Evolutionary conservation across 2,329 filamentous ascomycete genomes (phyloP).

Genomic region (Trichophyton equinum): DNA sequence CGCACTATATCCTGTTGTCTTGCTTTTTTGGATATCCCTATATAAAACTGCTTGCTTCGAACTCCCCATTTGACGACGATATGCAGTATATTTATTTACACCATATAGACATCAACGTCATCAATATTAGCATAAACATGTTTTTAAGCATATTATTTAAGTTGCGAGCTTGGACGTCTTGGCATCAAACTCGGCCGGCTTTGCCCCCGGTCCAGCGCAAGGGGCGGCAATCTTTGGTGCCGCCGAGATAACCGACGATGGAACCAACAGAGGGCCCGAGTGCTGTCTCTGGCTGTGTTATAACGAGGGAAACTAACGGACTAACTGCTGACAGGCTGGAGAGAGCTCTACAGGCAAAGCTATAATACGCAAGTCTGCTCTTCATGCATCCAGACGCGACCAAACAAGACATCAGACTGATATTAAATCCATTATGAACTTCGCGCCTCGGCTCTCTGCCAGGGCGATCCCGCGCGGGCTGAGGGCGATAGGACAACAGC

Average conservation of each 20-base stretch:
- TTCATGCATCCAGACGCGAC: not conserved
- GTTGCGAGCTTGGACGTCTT: not conserved
- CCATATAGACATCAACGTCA: not conserved
- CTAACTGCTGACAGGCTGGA: too few relatives aligned
- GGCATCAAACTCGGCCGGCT: not conserved
- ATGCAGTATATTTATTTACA: not conserved
- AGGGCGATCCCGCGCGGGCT: slow-evolving; percentile 8
- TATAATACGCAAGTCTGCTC: not conserved
- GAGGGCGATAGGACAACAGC: slow-evolving; percentile 1
- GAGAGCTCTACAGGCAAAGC: not conserved
- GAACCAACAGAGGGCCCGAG: not conserved
- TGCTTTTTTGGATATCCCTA: not conserved
- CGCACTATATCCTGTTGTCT: not conserved
- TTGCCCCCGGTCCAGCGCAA: not conserved
- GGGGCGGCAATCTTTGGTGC: not conserved
- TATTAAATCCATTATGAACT: slow-evolving; percentile 15
- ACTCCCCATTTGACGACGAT: not conserved
- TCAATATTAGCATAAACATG: not conserved
- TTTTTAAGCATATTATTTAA: slow-evolving; percentile 1
- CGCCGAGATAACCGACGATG: not conserved
- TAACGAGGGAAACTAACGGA: too few relatives aligned
- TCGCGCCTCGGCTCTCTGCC: slow-evolving; percentile 7
- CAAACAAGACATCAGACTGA: not conserved
- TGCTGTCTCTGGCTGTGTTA: not conserved
- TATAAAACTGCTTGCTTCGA: not conserved